phyloP scores from a whole-genome alignment of 257 asterid genomes.

The Ocimum tenuiflorum region DNA sequence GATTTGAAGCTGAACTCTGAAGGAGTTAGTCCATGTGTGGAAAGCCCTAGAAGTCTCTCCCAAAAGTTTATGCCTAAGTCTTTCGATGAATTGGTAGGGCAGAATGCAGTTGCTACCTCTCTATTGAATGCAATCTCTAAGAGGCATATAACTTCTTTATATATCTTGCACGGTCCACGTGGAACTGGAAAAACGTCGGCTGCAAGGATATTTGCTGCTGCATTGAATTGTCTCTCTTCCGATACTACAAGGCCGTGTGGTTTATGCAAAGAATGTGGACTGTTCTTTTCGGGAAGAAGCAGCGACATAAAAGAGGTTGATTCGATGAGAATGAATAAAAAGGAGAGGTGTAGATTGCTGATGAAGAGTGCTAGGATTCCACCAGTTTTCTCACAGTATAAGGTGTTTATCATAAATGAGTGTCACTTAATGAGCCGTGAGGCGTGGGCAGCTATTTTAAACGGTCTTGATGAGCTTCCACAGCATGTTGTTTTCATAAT shows the following conservation, averaged over 20 bases:
- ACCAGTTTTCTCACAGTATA: slow-evolving; percentile 51
- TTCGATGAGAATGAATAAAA: slow-evolving; percentile 44
- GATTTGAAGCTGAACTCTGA: slow-evolving; percentile 26
- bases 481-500: slow-evolving; percentile 50
- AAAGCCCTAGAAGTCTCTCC: slow-evolving; percentile 50
- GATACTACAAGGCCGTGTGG: slow-evolving; percentile 63
- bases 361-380: slow-evolving; percentile 39
- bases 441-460: slow-evolving; percentile 64
- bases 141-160: slow-evolving; percentile 43
- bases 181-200: slow-evolving; percentile 91
- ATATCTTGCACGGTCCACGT: slow-evolving; percentile 78
- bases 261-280: slow-evolving; percentile 60
- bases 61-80: slow-evolving; percentile 70
- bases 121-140: slow-evolving; percentile 49
- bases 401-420: slow-evolving; percentile 72
- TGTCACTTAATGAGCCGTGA: slow-evolving; percentile 70
- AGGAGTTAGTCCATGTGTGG: slow-evolving; percentile 29
- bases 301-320: slow-evolving; percentile 61
- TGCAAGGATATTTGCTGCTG: slow-evolving; percentile 75
- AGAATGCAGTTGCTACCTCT: slow-evolving; percentile 47
- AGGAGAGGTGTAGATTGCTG: slow-evolving; percentile 37
- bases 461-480: slow-evolving; percentile 45
- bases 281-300: slow-evolving; percentile 62
- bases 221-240: slow-evolving; percentile 63
- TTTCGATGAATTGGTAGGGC: slow-evolving; percentile 71